A percentile compares a stretch with the other conserved stretches of the same genome.
Conservation (phyloP, 495 filamentous ascomycete species). For the Penicillium bialowiezense region DNA sequence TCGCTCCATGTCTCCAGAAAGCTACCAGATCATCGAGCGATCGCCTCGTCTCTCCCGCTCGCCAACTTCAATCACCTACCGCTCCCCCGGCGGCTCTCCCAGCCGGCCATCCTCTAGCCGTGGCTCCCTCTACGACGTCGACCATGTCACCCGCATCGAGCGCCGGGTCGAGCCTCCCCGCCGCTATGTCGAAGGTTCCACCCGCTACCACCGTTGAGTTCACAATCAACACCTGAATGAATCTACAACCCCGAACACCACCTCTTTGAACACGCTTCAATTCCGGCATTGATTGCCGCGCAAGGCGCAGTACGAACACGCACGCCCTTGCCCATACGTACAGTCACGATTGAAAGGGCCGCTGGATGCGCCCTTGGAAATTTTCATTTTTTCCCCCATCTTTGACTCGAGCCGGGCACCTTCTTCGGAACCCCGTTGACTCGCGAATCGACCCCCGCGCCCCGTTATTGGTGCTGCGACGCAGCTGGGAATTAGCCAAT, state of each 20-base stretch:
- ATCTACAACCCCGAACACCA: not conserved
- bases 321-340: too few species aligned
- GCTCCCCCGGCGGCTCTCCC: constrained; percentile 24
- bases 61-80: constrained; percentile 32
- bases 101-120: constrained; percentile 36
- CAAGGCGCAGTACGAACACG: too few species aligned
- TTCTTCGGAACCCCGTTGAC: too few species aligned
- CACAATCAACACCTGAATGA: constrained; percentile 5
- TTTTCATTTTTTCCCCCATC: not conserved
- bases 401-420: not conserved
- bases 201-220: constrained; percentile 36
- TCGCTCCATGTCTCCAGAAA: constrained; percentile 15
- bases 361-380: constrained; percentile 19
- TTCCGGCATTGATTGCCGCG: constrained; percentile 17
- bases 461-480: not conserved
- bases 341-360: constrained; percentile 10
- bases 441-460: too few species aligned
- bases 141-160: constrained; percentile 38
- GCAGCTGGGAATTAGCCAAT: constrained; percentile 22
- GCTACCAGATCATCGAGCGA: constrained; percentile 39
- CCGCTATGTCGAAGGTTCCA: constrained; percentile 19
- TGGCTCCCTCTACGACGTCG: constrained; percentile 40
- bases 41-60: constrained; percentile 21
- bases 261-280: constrained; percentile 12
- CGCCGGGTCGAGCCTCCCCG: constrained; percentile 31